Evolutionary conservation across 352 stramenopile genomes (phyloP).

Genomic region (Peronospora belbahrii): DNA sequence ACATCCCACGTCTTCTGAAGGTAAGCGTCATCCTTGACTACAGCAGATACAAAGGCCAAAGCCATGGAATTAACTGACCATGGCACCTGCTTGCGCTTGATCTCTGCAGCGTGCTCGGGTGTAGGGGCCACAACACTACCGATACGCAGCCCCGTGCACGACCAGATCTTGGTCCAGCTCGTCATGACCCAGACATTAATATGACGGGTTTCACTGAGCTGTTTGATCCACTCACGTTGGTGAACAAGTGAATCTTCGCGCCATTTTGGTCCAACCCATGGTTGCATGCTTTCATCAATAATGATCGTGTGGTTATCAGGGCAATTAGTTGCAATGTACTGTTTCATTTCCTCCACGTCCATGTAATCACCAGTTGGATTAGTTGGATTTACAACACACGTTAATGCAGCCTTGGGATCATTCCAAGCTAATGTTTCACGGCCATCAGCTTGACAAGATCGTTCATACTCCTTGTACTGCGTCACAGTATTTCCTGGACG

Average conservation of each 20-base stretch:
- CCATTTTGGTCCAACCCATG: slow-evolving; percentile 82
- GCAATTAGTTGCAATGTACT: slow-evolving; percentile 80
- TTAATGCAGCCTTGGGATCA: slow-evolving; percentile 62
- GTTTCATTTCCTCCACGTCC: slow-evolving; percentile 72
- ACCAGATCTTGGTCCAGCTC: slow-evolving; percentile 90
- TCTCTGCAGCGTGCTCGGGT: slow-evolving; percentile 56
- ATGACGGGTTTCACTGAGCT: slow-evolving; percentile 60
- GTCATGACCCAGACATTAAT: slow-evolving; percentile 91
- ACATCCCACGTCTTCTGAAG: slow-evolving; percentile 80
- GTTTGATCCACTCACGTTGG: slow-evolving; percentile 73
- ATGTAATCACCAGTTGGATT: slow-evolving; percentile 89
- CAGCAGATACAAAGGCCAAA: slow-evolving; percentile 75
- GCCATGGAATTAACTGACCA: slow-evolving; percentile 90
- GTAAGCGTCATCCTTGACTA: slow-evolving; percentile 74
- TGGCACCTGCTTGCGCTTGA: slow-evolving; percentile 89
- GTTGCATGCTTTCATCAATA: slow-evolving; percentile 89
- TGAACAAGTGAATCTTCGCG: slow-evolving; percentile 82
- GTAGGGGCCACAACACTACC: slow-evolving; percentile 84
- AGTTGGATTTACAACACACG: slow-evolving; percentile 86
- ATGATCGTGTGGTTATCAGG: slow-evolving; percentile 86
- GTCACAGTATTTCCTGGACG: slow-evolving; percentile 61
- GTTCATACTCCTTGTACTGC: slow-evolving; percentile 87
- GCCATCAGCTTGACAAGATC: slow-evolving; percentile 75
- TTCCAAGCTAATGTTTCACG: slow-evolving; percentile 68
- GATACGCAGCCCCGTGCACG: slow-evolving; percentile 84